Evolutionary conservation across 192 early-diverging fungal species (phyloP).

Genomic region (Geranomyces variabilis): DNA sequence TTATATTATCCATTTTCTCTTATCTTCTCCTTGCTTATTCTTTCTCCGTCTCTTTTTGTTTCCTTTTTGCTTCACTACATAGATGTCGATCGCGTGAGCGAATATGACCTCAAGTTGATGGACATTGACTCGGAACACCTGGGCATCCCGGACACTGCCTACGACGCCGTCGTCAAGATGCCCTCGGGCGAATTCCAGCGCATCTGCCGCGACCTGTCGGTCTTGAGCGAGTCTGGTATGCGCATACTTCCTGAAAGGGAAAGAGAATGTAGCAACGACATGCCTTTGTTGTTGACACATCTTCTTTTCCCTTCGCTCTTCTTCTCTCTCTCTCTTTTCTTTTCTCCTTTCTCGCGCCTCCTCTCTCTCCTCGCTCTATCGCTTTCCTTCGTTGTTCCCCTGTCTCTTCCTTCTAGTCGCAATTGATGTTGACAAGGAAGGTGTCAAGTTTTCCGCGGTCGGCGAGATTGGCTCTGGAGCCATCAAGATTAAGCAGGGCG

Average conservation of each 20-base stretch:
- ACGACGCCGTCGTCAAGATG: constrained; percentile 90
- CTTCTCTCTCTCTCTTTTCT: not conserved
- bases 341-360: not conserved
- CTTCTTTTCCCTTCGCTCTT: not conserved
- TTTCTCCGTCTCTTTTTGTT: not conserved
- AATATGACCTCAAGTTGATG: constrained; percentile 98
- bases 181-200: constrained; percentile 87
- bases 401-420: constrained; percentile 70
- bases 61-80: not conserved
- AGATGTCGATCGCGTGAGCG: constrained; percentile 45
- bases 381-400: not conserved
- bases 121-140: constrained; percentile 96
- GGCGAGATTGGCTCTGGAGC: constrained; percentile 90
- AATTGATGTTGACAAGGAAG: constrained; percentile 92
- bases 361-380: not conserved
- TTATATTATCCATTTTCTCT: too few relatives aligned
- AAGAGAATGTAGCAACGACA: too few relatives aligned
- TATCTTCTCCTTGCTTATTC: not conserved
- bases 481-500: constrained; percentile 74
- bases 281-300: too few relatives aligned
- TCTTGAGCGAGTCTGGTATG: constrained; percentile 81
- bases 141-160: constrained; percentile 92
- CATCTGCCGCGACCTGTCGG: constrained; percentile 84
- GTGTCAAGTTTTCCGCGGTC: constrained; percentile 82
- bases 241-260: not conserved